Base-by-base conservation (phyloP, 2,329 filamentous ascomycete species). In the Hymenoscyphus occultus region DNA sequence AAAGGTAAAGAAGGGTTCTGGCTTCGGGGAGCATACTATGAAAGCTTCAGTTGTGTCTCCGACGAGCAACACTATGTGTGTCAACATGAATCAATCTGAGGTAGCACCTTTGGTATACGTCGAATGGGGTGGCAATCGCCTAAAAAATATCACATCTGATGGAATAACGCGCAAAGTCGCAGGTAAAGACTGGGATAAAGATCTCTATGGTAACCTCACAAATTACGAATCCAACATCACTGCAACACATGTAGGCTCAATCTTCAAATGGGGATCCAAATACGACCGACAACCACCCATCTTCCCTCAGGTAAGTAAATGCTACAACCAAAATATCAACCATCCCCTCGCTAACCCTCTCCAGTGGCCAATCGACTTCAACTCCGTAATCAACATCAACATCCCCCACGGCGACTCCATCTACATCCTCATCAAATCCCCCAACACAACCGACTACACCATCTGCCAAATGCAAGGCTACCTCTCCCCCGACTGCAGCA, bases 401-500 rank as follows among this genome's bases (percentile, higher is more conserved):
- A 56, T 62, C 14, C 40, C 54, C 16, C 59, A 62, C n/a, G 62
- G 59, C 2, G 60, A 65, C 59, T 65, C 63, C 40, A 62, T 65
- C 31, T 65, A 65, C 22, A 28, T 65, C n/a, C 39, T 65, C 22
- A 16, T 65, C 1, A 65, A 65, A 39, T 65, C 63, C 10, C 63
- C 63, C 16, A 65, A 65, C 45, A 65, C 60, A 16, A 65, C 59
- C 42, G 63, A 65, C 32, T 65, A 65, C 40, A 65, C 63, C 39
- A 51, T 65, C 42, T 65, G 63, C 48, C 63, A 65, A 40, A 65
- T 65, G 42, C 45, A 42, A 19, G 63, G 63, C 56, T 10, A 28
- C 16, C 59, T 65, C 28, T 65, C 63, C 56, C 31, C 19, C 31
- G 42, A 60, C 42, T 65, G 63, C 31, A 59, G 54, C 16, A 65